These are phyloP conservation scores for Auriculariales sp. DNA, from an alignment of 768 basidiomycete genomes.

Conservation along the genomic window DNA sequence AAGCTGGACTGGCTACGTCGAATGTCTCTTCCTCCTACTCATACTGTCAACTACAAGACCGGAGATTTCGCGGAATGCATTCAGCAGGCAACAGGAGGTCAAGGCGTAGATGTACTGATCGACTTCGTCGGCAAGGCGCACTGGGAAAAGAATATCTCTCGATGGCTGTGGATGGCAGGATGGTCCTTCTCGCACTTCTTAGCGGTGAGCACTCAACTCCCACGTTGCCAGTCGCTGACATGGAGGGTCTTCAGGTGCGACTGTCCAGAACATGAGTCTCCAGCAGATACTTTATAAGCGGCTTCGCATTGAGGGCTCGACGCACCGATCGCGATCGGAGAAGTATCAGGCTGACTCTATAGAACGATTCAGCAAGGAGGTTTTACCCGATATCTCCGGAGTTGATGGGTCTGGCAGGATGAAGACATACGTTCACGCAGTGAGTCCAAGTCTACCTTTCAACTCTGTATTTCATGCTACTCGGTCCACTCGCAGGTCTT, in stretches of 20 bases:
- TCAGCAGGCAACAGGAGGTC: constrained; percentile 11
- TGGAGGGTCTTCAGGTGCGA: constrained; percentile 26
- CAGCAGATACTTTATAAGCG: constrained; percentile 66
- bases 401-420: constrained; percentile 42
- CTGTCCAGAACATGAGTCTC: constrained; percentile 40
- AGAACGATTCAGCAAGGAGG: constrained; percentile 38
- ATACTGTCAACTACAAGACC: constrained; percentile 21
- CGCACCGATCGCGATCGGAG: constrained; percentile 58
- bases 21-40: constrained; percentile 8
- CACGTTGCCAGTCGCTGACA: neutral
- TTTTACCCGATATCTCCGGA: constrained; percentile 45
- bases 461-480: neutral
- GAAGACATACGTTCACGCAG: constrained; percentile 69
- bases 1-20: constrained; percentile 17
- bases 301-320: constrained; percentile 78
- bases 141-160: constrained; percentile 14
- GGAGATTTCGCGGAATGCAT: constrained; percentile 21
- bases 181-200: constrained; percentile 14
- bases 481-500: constrained; percentile 38
- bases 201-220: constrained; percentile 11
- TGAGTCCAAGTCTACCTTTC: constrained; percentile 15
- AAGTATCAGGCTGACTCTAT: constrained; percentile 68
- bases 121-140: constrained; percentile 17
- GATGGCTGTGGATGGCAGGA: constrained; percentile 14
- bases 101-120: constrained; percentile 20